Evolutionary conservation across 331 rosid species (phyloP).

Genomic region (Acacia pycnantha): DNA sequence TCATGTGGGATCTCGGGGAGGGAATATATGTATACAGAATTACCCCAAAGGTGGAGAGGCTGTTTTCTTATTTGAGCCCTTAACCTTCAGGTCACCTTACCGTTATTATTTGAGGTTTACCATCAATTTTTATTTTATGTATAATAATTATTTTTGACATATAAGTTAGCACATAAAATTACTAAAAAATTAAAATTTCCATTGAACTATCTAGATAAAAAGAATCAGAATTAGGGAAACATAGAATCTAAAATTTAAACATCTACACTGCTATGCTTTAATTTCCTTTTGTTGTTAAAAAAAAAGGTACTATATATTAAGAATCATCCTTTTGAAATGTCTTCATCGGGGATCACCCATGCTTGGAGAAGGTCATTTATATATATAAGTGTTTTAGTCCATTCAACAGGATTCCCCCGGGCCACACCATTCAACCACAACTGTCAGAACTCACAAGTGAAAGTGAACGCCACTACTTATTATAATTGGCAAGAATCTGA

Average conservation of each 20-base stretch:
- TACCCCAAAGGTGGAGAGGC: not conserved
- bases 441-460: not conserved
- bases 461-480: not conserved
- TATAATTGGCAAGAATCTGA: not conserved
- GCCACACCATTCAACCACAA: not conserved
- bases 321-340: not conserved
- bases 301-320: not conserved
- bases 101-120: too few relatives aligned
- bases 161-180: not conserved
- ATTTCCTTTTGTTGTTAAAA: not conserved
- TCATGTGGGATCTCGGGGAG: too few relatives aligned
- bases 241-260: not conserved
- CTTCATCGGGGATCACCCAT: not conserved
- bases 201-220: not conserved
- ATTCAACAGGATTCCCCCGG: not conserved
- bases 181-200: not conserved
- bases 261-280: not conserved
- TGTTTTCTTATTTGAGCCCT: too few relatives aligned
- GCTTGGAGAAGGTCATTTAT: not conserved
- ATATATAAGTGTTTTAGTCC: not conserved
- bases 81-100: too few relatives aligned
- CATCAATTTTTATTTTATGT: too few relatives aligned
- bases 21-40: not conserved
- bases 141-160: not conserved
- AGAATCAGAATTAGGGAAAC: not conserved